Evolutionary conservation across 2,329 filamentous ascomycete genomes (phyloP).

Genomic region (Pseudogymnoascus sp.): DNA sequence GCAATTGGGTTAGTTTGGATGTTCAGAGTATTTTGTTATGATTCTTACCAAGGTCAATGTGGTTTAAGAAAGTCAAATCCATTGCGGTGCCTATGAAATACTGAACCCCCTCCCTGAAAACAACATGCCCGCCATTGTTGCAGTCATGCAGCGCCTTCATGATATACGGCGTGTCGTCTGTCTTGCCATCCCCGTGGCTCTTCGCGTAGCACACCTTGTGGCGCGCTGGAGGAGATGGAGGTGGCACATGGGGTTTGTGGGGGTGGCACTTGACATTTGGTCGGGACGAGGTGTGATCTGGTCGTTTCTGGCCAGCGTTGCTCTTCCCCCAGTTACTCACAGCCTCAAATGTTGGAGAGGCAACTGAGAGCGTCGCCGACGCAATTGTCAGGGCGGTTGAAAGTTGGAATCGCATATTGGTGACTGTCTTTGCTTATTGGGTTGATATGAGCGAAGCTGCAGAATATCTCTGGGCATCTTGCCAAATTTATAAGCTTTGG

Average conservation of each 20-base stretch:
- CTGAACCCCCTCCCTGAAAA: slow-evolving; percentile 45
- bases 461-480: neutral
- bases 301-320: slow-evolving; percentile 10
- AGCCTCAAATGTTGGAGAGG: slow-evolving; percentile 19
- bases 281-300: slow-evolving; percentile 21
- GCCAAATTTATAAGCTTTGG: neutral
- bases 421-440: neutral
- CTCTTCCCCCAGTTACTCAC: slow-evolving; percentile 15
- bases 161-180: slow-evolving; percentile 46
- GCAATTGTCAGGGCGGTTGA: slow-evolving; percentile 18
- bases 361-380: slow-evolving; percentile 20
- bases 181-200: slow-evolving; percentile 15
- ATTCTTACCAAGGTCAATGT: slow-evolving; percentile 50
- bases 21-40: neutral
- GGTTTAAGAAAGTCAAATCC: slow-evolving; percentile 54
- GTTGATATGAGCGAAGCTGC: neutral
- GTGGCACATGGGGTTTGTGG: neutral
- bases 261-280: slow-evolving; percentile 13
- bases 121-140: slow-evolving; percentile 41
- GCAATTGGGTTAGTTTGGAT: neutral
- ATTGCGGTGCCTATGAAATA: slow-evolving; percentile 55
- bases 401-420: slow-evolving; percentile 24
- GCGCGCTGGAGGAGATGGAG: neutral
- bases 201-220: slow-evolving; percentile 20
- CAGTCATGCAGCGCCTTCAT: slow-evolving; percentile 43